These are phyloP conservation scores for Pholiota molesta DNA, from an alignment of 768 basidiomycete genomes.

Conservation along the genomic window DNA sequence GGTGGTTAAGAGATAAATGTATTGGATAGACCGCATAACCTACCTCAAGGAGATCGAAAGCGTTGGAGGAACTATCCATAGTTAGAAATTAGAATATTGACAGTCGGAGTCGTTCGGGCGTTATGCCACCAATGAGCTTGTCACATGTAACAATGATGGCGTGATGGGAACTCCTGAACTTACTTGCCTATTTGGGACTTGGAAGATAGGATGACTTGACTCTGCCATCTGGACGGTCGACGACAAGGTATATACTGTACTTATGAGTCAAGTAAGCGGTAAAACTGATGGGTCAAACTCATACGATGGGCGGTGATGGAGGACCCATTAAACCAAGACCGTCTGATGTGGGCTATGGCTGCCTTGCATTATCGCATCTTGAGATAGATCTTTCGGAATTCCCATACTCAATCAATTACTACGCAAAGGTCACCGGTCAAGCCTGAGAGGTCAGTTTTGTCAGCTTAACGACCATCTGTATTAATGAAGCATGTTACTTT, in stretches of 20 bases:
- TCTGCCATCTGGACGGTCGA: neutral
- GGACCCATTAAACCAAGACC: neutral
- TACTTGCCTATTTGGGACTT: neutral
- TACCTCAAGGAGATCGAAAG: constrained; percentile 36
- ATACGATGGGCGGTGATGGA: neutral
- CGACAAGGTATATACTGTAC: neutral
- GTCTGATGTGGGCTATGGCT: neutral
- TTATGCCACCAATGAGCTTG: neutral
- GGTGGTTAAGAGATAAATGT: constrained; percentile 3
- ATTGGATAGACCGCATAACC: neutral
- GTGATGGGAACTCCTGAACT: constrained; percentile 7
- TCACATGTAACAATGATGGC: constrained; percentile 6
- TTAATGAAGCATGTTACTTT: too few relatives aligned
- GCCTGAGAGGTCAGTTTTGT: too few relatives aligned
- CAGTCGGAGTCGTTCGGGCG: constrained; percentile 7
- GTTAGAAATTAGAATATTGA: constrained; percentile 1
- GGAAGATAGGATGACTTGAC: neutral
- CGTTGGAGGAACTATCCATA: constrained; percentile 17
- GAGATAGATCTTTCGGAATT: too few relatives aligned
- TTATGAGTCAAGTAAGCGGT: neutral
- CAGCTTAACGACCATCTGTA: too few relatives aligned
- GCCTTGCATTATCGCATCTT: too few relatives aligned
- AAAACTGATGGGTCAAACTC: neutral
- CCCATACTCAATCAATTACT: too few relatives aligned
- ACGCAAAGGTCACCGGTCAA: too few relatives aligned